Evolutionary conservation across 1,284 basidiomycete genomes (phyloP).

Genomic region (Pseudozyma flocculosa): DNA sequence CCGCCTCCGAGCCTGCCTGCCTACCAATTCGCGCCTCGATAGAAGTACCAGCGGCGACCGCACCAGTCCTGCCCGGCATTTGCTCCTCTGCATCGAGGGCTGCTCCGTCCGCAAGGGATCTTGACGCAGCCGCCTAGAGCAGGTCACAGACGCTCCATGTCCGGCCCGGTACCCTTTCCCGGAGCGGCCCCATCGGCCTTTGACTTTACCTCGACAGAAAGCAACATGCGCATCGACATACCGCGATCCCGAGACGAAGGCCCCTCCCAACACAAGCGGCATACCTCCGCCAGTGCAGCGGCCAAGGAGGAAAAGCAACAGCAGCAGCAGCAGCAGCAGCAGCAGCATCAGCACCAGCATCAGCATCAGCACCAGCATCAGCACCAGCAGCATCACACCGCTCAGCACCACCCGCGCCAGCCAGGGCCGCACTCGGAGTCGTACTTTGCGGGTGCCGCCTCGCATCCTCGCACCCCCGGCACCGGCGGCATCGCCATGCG

Average conservation of each 20-base stretch:
- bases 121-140: no score
- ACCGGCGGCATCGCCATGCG: conserved; percentile 16
- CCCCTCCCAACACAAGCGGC: conserved; percentile 10
- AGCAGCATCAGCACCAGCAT: not conserved
- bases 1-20: no score
- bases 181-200: conserved; percentile 6
- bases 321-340: not conserved
- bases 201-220: conserved; percentile 5
- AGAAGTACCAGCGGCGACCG: no score
- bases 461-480: conserved; percentile 20
- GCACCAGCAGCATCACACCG: not conserved
- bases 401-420: conserved; percentile 39
- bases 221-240: conserved; percentile 31
- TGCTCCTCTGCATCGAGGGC: no score
- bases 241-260: conserved; percentile 14
- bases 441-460: conserved; percentile 33
- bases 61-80: no score
- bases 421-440: conserved; percentile 35
- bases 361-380: not conserved
- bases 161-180: conserved; percentile 24
- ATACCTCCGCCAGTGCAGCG: conserved; percentile 15
- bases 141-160: no score
- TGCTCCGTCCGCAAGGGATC: no score
- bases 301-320: conserved; percentile 2
- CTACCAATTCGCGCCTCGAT: no score